These are phyloP conservation scores for Apiospora pterosperma DNA, from an alignment of 2,329 filamentous ascomycete species.

Conservation along the genomic window DNA sequence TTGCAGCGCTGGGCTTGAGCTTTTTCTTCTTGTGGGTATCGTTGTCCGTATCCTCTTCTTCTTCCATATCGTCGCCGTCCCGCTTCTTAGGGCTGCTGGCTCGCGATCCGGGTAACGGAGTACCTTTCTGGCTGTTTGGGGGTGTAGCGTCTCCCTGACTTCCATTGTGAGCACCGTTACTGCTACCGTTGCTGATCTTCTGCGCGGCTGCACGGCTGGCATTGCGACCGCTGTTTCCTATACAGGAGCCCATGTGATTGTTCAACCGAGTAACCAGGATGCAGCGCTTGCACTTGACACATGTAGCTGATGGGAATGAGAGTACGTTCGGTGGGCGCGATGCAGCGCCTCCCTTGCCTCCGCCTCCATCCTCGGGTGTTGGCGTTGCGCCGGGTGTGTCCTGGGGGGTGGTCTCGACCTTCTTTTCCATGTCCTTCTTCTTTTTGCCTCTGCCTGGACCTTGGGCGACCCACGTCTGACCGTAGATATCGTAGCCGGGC, in stretches of 20 bases:
- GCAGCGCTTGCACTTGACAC: conserved; percentile 65
- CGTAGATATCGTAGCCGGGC: conserved; percentile 75
- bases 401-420: conserved; percentile 38
- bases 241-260: conserved; percentile 67
- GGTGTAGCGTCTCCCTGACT: conserved; percentile 56
- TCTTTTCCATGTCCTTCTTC: conserved; percentile 73
- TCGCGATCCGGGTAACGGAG: conserved; percentile 52
- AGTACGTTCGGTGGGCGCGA: conserved; percentile 56
- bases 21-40: conserved; percentile 55
- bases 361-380: conserved; percentile 41
- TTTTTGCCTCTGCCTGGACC: conserved; percentile 70
- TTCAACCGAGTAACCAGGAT: conserved; percentile 63
- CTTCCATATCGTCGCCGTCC: conserved; percentile 51
- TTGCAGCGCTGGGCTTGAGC: conserved; percentile 40
- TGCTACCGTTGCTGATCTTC: conserved; percentile 58
- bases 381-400: conserved; percentile 40
- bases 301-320: conserved; percentile 63
- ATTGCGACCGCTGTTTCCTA: conserved; percentile 62
- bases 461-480: conserved; percentile 74
- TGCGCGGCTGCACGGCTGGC: conserved; percentile 60
- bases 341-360: conserved; percentile 23
- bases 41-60: conserved; percentile 51
- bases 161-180: conserved; percentile 31
- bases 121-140: conserved; percentile 61
- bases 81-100: conserved; percentile 55